phyloP scores from a whole-genome alignment of 192 early-diverging fungal genomes.

The Chytriomyces hyalinus region DNA sequence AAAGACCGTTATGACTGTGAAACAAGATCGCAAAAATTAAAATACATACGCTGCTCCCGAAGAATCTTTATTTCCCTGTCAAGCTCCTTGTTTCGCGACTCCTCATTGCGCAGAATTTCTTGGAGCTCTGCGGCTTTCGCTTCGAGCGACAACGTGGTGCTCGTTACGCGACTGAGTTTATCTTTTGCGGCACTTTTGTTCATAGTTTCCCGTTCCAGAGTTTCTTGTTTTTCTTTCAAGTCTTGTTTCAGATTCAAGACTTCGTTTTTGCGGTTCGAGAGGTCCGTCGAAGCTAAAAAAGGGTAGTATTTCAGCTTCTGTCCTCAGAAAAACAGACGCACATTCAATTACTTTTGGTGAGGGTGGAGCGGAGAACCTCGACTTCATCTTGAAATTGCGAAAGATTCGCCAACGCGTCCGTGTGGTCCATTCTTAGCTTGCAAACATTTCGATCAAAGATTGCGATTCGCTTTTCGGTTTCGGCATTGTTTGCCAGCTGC shows the following conservation, averaged over 20 bases:
- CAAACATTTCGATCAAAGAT: conserved; percentile 52
- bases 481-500: conserved; percentile 51
- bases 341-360: conserved; percentile 53
- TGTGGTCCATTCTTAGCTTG: conserved; percentile 57
- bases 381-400: conserved; percentile 63
- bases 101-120: conserved; percentile 59
- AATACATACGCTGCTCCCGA: conserved; percentile 52
- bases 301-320: neutral
- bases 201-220: conserved; percentile 47
- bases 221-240: conserved; percentile 48
- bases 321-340: neutral
- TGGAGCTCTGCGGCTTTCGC: conserved; percentile 57
- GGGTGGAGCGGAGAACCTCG: conserved; percentile 55
- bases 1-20: neutral
- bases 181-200: conserved; percentile 43
- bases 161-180: conserved; percentile 42
- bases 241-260: conserved; percentile 54
- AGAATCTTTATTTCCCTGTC: conserved; percentile 61
- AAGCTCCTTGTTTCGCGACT: conserved; percentile 53
- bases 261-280: conserved; percentile 51
- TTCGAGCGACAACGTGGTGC: conserved; percentile 57
- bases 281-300: conserved; percentile 55
- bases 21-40: neutral
- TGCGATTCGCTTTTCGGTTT: conserved; percentile 60
- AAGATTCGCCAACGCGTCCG: conserved; percentile 37